Base-by-base conservation (phyloP, 441 rosid species). In the Manihot esculenta region DNA sequence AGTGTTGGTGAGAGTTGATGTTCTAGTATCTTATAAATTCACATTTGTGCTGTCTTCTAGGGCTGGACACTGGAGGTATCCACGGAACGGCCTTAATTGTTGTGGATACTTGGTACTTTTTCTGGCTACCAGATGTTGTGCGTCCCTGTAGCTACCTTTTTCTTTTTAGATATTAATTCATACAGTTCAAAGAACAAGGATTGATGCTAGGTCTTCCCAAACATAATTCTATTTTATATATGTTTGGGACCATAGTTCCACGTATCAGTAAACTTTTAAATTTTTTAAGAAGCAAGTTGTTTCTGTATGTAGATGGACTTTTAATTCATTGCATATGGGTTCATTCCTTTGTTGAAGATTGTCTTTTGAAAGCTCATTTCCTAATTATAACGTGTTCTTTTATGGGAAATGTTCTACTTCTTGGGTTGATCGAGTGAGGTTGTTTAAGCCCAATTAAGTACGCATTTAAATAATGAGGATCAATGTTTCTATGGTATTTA, bases 1-100 rank as follows among this genome's bases (percentile, higher is more conserved):
- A 67, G 92, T 94, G 38, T 72, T 94, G 97, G 98, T 91, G 78
- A 78, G 84, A 66, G 1, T 15, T 41, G 23, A 35, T 58, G 54
- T 42, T 61, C 47, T 7, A 65, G 15, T 17, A 15, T 45, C 24
- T 48, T 53, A 27, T 13, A 1, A 3, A 66, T 21, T 79, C 58
- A 77, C 13, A 20, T 18, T 53, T 64, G 13, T 35, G 71, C 30
- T 47, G 49, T 30, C 66, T 76, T 63, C 7, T 83, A 93, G 98
- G 98, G 98, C n/a, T n/a, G n/a, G n/a, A n/a, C n/a, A n/a, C 35
- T 94, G 97, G 98, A 74, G 97, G 48, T 97, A 91, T 79, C 98
- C 97, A 15, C 91, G 97, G 98, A 97, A 94, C 20, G 97, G 97
- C 23, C 97, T 88, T 70, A 93, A 81, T 71, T 94, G 85, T 62